These are phyloP conservation scores for Volvox africanus DNA, from an alignment of 139 green algal species.

Conservation along the genomic window DNA sequence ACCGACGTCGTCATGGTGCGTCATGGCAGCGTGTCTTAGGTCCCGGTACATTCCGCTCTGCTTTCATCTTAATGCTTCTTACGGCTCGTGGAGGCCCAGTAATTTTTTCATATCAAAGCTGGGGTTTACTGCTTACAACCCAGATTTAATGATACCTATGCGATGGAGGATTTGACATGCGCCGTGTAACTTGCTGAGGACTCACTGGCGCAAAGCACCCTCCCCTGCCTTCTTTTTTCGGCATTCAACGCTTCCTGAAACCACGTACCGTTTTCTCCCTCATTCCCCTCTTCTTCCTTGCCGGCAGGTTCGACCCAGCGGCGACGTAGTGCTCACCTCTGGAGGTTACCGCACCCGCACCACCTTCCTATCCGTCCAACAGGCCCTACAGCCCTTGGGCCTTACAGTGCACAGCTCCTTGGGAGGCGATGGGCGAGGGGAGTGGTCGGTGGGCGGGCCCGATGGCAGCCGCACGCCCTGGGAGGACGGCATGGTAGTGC, in stretches of 20 bases:
- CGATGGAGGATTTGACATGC: no score
- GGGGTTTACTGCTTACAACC: not conserved
- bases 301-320: constrained; percentile 7
- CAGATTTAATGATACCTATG: no score
- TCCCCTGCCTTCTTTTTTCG: not conserved
- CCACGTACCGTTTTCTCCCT: no score
- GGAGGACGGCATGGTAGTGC: not conserved
- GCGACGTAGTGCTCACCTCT: constrained; percentile 24
- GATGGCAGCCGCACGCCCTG: not conserved
- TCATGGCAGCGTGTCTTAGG: not conserved
- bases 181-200: no score
- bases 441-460: not conserved
- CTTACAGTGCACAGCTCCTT: not conserved
- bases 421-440: constrained; percentile 11
- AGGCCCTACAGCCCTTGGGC: constrained; percentile 18
- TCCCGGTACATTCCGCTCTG: no score
- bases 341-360: constrained; percentile 40
- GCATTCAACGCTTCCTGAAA: not conserved
- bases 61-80: no score
- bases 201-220: no score
- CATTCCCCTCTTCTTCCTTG: not conserved
- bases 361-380: constrained; percentile 9
- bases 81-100: no score
- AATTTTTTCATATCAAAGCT: not conserved
- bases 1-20: constrained; percentile 32